Percentiles rank a stretch among this genome's conserved stretches.
Evolutionary conservation across 139 green algal species (phyloP).

Genomic region (Tetraselmis striata): DNA sequence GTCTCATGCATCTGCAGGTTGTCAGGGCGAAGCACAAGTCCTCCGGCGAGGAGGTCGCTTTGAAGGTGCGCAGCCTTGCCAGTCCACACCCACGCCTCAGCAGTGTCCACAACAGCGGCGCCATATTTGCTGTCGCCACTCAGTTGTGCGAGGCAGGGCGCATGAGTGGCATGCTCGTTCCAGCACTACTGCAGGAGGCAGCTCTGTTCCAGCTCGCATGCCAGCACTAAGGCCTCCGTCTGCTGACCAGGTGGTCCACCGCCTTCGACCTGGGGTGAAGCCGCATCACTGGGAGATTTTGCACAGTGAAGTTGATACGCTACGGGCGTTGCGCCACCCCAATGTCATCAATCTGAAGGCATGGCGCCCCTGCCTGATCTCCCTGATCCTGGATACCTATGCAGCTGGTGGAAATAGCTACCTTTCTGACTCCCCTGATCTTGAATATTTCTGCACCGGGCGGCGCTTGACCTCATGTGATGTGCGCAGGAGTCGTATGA

Average conservation of each 20-base stretch:
- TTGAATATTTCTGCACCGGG: neutral
- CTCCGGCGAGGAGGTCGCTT: slow-evolving; percentile 3
- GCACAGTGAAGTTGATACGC: neutral
- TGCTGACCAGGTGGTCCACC: neutral
- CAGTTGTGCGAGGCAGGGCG: too few relatives aligned
- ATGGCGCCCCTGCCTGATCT: neutral
- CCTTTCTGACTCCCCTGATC: neutral
- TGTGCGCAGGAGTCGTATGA: slow-evolving; percentile 2
- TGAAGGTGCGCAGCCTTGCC: slow-evolving; percentile 41
- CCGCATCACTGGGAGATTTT: neutral
- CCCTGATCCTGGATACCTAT: too few relatives aligned
- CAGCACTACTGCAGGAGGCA: too few relatives aligned
- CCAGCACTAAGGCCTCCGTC: neutral
- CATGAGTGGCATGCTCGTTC: too few relatives aligned
- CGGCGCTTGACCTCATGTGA: too few relatives aligned
- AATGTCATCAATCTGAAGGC: neutral
- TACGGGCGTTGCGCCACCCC: neutral
- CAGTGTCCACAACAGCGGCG: slow-evolving; percentile 14
- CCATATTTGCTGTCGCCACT: too few relatives aligned
- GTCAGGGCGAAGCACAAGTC: slow-evolving; percentile 20
- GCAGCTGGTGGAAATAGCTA: neutral
- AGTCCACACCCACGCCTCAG: slow-evolving; percentile 20
- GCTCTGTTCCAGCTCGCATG: neutral
- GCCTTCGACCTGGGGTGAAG: neutral
- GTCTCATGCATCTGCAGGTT: too few relatives aligned